Evolutionary conservation across 2,329 filamentous ascomycete genomes (phyloP).

Genomic region (Fonsecaea nubica): DNA sequence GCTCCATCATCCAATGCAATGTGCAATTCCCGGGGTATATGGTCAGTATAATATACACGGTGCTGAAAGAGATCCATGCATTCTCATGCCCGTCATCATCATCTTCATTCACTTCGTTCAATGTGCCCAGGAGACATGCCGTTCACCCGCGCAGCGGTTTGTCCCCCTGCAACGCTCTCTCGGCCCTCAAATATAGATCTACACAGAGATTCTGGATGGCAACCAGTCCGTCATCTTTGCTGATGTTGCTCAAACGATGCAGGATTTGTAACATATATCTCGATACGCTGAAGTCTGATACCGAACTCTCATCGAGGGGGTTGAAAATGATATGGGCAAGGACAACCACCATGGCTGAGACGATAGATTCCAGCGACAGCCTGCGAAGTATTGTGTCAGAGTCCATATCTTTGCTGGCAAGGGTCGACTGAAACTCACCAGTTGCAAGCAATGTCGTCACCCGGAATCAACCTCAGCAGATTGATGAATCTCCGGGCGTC

Average conservation of each 20-base stretch:
- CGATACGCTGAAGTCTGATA: constrained; percentile 21
- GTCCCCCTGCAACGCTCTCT: constrained; percentile 16
- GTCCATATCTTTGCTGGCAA: background rate
- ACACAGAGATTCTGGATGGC: constrained; percentile 73
- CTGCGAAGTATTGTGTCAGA: constrained; percentile 45
- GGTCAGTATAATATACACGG: background rate
- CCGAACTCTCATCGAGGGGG: constrained; percentile 68
- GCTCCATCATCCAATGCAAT: no score
- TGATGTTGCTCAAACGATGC: constrained; percentile 58
- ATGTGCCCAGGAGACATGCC: background rate
- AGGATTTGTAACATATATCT: constrained; percentile 25
- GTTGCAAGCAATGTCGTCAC: constrained; percentile 89
- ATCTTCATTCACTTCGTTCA: background rate
- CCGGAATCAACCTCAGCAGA: constrained; percentile 90
- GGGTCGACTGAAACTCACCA: constrained; percentile 69
- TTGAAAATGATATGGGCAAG: constrained; percentile 97
- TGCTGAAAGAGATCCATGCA: background rate
- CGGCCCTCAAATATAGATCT: constrained; percentile 27
- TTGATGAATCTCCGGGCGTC: constrained; percentile 69
- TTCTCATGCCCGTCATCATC: background rate
- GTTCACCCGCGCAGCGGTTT: constrained; percentile 5
- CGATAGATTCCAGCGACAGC: constrained; percentile 94
- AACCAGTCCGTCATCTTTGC: constrained; percentile 92
- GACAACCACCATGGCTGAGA: constrained; percentile 88
- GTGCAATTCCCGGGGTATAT: background rate